These are phyloP conservation scores for Apiospora rasikravindrae DNA, from an alignment of 2,329 filamentous ascomycete genomes.

Conservation along the genomic window DNA sequence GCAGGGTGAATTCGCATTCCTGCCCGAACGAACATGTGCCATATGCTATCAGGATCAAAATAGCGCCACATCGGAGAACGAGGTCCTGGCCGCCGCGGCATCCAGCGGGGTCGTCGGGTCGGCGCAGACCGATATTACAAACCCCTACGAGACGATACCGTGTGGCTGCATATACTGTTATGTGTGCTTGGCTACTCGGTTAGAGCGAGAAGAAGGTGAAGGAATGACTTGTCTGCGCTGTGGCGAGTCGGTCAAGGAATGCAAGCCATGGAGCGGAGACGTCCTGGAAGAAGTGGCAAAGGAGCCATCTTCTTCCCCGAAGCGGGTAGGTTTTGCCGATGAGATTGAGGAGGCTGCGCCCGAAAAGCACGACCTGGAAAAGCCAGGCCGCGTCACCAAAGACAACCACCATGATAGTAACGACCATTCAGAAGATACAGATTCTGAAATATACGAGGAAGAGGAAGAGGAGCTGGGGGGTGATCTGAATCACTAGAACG, in stretches of 20 bases:
- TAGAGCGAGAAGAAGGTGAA: constrained; percentile 92
- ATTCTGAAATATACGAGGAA: constrained; percentile 40
- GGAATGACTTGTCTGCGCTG: constrained; percentile 93
- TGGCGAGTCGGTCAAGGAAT: constrained; percentile 81
- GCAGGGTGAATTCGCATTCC: constrained; percentile 78
- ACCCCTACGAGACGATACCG: constrained; percentile 89
- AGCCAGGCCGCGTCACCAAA: constrained; percentile 19
- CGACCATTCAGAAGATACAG: constrained; percentile 31
- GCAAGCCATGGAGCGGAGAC: constrained; percentile 90
- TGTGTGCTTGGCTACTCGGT: constrained; percentile 86
- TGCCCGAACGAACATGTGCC: constrained; percentile 92
- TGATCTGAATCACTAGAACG: constrained; percentile 30
- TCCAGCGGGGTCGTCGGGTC: constrained; percentile 83
- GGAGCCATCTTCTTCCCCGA: constrained; percentile 48
- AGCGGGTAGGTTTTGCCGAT: constrained; percentile 68
- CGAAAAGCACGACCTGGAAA: constrained; percentile 27
- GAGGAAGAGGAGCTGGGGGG: constrained; percentile 39
- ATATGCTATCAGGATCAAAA: constrained; percentile 98
- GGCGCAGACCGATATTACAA: constrained; percentile 91
- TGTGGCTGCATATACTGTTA: constrained; percentile 97
- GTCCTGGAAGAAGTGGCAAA: constrained; percentile 65
- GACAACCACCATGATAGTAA: constrained; percentile 22
- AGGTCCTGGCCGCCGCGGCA: constrained; percentile 73
- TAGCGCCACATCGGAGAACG: constrained; percentile 73
- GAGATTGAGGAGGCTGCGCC: constrained; percentile 44